These are phyloP conservation scores for Clausena lansium DNA, from an alignment of 345 rosid species.

Conservation along the genomic window DNA sequence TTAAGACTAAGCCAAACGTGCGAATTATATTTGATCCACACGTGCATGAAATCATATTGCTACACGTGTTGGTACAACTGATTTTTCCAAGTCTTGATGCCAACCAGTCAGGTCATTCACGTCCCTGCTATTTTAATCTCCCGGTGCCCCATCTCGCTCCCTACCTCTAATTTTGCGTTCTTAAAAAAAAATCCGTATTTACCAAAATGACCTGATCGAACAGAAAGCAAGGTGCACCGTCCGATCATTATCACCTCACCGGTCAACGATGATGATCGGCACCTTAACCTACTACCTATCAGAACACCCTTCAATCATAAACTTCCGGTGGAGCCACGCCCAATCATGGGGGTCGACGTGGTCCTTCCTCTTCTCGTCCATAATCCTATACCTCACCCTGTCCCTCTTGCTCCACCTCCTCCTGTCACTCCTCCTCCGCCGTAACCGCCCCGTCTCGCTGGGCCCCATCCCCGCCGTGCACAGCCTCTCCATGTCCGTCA, in stretches of 20 bases:
- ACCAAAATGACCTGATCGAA: not conserved
- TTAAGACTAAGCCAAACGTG: not conserved
- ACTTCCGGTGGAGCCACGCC: constrained; percentile 86
- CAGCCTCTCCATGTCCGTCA: constrained; percentile 64
- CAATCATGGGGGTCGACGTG: constrained; percentile 92
- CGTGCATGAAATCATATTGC: not conserved
- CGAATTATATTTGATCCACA: not conserved
- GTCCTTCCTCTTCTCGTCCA: constrained; percentile 72
- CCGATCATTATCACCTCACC: constrained; percentile 8
- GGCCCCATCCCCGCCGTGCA: constrained; percentile 77
- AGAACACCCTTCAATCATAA: constrained; percentile 70
- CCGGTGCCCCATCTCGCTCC: not conserved
- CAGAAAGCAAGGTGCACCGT: constrained; percentile 14
- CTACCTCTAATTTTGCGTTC: not conserved
- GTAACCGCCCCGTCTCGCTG: constrained; percentile 44
- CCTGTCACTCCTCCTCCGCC: constrained; percentile 40
- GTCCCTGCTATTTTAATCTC: not conserved
- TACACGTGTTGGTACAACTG: not conserved
- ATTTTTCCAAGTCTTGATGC: not conserved
- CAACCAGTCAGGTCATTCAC: not conserved
- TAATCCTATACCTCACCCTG: constrained; percentile 50
- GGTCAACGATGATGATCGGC: constrained; percentile 22
- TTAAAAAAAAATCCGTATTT: too few relatives aligned
- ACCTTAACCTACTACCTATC: constrained; percentile 60
- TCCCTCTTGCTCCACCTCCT: constrained; percentile 51